Evolutionary conservation across 768 basidiomycete species (phyloP).

Genomic region (Lactarius hatsudake): DNA sequence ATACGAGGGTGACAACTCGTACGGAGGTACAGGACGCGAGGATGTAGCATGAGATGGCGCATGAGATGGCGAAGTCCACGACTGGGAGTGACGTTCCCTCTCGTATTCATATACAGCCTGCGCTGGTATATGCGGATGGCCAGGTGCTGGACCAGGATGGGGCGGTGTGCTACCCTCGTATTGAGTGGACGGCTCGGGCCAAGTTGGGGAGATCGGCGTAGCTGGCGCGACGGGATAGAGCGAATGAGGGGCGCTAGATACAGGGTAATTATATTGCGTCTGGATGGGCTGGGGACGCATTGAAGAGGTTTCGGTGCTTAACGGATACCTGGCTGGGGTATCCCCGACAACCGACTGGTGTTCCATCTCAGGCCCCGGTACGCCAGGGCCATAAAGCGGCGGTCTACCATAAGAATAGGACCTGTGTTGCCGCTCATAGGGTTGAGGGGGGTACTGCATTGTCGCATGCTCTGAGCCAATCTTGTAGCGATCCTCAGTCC

Average conservation of each 20-base stretch:
- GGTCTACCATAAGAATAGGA: slow-evolving; percentile 11
- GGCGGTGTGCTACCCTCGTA: slow-evolving; percentile 18
- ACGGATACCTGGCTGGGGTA: slow-evolving; percentile 7
- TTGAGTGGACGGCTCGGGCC: slow-evolving; percentile 20
- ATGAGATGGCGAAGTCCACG: slow-evolving; percentile 21
- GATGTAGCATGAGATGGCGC: slow-evolving; percentile 10
- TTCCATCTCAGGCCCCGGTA: slow-evolving; percentile 20
- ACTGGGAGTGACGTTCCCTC: slow-evolving; percentile 19
- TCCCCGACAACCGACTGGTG: slow-evolving; percentile 13
- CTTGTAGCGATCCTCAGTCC: slow-evolving; percentile 12
- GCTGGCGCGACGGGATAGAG: slow-evolving; percentile 12
- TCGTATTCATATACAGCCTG: slow-evolving; percentile 18
- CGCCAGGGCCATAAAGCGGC: slow-evolving; percentile 21
- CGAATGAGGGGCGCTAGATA: slow-evolving; percentile 14
- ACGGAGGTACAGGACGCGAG: slow-evolving; percentile 5
- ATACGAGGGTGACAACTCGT: slow-evolving; percentile 22
- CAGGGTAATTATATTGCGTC: slow-evolving; percentile 13
- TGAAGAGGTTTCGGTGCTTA: slow-evolving; percentile 1
- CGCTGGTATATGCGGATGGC: slow-evolving; percentile 13
- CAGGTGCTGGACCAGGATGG: slow-evolving; percentile 6
- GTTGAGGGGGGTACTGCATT: slow-evolving; percentile 8
- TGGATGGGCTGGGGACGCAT: slow-evolving; percentile 16
- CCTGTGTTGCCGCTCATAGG: slow-evolving; percentile 13
- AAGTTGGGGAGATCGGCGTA: slow-evolving; percentile 17
- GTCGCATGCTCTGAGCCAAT: slow-evolving; percentile 12